Evolutionary conservation across 305 asterid genomes (phyloP).

Genomic region (Striga hermonthica): DNA sequence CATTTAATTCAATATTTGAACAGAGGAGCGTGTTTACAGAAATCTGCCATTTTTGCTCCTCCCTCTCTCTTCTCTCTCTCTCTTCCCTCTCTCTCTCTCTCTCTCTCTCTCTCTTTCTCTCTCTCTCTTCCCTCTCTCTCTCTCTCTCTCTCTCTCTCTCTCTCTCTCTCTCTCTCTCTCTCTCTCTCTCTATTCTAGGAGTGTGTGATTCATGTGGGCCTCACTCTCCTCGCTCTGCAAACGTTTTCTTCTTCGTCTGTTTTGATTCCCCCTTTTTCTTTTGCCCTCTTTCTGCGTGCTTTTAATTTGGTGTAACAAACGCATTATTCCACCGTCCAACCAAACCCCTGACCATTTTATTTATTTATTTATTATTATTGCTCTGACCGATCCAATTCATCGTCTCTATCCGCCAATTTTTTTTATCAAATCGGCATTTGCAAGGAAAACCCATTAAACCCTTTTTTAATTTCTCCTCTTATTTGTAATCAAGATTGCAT

Average conservation of each 20-base stretch:
- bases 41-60: conserved; percentile 33
- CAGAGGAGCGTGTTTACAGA: conserved; percentile 57
- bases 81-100: conserved; percentile 21
- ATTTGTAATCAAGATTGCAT: conserved; percentile 24
- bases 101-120: not conserved
- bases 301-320: conserved; percentile 49
- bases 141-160: not conserved
- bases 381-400: conserved; percentile 35
- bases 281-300: conserved; percentile 36
- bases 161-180: conserved; percentile 2
- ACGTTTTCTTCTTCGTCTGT: conserved; percentile 34
- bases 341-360: conserved; percentile 39
- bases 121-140: conserved; percentile 16
- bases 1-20: conserved; percentile 36
- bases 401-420: conserved; percentile 29
- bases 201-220: conserved; percentile 46
- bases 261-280: conserved; percentile 30
- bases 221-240: conserved; percentile 30
- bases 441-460: not conserved
- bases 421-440: conserved; percentile 22
- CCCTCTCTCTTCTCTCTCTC: not conserved
- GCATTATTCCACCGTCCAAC: conserved; percentile 48
- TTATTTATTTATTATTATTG: conserved; percentile 28
- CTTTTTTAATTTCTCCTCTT: not conserved
- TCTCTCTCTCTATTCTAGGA: conserved; percentile 28